These are phyloP conservation scores for Syzygium syzygioides DNA, from an alignment of 441 rosid species.

Conservation along the genomic window DNA sequence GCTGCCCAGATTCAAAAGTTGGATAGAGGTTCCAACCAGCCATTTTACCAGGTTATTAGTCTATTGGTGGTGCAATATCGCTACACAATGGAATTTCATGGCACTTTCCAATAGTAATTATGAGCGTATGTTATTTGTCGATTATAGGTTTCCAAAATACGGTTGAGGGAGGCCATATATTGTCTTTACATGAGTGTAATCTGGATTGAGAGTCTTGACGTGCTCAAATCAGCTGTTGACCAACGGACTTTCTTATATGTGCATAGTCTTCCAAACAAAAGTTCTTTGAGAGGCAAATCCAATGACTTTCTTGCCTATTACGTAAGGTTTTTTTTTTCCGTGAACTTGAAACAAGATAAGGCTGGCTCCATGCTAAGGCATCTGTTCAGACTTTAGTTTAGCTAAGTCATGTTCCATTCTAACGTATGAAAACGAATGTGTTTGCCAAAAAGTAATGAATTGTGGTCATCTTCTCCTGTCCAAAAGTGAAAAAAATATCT, in stretches of 20 bases:
- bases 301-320: neutral
- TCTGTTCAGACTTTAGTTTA: neutral
- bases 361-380: neutral
- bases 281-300: neutral
- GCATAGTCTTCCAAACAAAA: neutral
- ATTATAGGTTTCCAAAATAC: neutral
- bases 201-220: neutral
- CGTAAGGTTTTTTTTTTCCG: neutral
- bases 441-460: neutral
- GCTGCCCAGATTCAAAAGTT: constrained; percentile 71
- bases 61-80: neutral
- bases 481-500: neutral
- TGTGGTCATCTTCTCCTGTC: neutral
- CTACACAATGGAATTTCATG: neutral
- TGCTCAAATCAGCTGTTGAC: neutral
- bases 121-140: neutral
- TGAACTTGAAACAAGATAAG: neutral
- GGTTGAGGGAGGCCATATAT: neutral
- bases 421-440: neutral
- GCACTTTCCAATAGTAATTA: neutral
- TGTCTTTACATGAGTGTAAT: neutral
- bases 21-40: constrained; percentile 69
- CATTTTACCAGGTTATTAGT: constrained; percentile 84
- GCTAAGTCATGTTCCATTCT: neutral
- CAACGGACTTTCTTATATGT: neutral